phyloP scores from a whole-genome alignment of 176 grass and related monocot species.

The Cenchrus fungigraminus region DNA sequence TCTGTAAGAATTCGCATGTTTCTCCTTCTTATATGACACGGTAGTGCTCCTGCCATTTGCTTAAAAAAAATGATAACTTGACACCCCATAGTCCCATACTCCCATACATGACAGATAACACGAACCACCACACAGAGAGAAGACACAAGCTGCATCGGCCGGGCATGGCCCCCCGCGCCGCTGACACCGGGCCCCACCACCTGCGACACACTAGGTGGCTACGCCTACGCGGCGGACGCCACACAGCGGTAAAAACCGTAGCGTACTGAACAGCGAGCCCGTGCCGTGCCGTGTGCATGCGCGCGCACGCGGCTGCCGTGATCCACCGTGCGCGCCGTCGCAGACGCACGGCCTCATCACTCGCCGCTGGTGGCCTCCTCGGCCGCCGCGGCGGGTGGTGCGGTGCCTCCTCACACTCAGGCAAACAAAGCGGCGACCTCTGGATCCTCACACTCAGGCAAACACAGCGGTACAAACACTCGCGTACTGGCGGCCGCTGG shows the following conservation, averaged over 20 bases:
- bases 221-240: background rate
- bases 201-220: background rate
- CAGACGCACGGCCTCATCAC: background rate
- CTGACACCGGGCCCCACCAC: slow-evolving; percentile 37
- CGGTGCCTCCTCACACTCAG: background rate
- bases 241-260: background rate
- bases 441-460: background rate
- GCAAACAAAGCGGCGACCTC: background rate
- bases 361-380: slow-evolving; percentile 21
- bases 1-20: too few relatives aligned
- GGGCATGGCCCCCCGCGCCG: background rate
- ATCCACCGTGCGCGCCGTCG: background rate
- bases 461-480: too few relatives aligned
- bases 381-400: background rate
- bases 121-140: background rate
- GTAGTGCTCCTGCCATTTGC: too few relatives aligned
- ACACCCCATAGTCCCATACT: too few relatives aligned
- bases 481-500: background rate
- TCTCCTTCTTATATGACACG: too few relatives aligned
- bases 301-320: background rate
- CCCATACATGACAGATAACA: background rate
- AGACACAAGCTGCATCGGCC: background rate
- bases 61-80: background rate
- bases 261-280: background rate
- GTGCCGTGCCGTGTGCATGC: slow-evolving; percentile 18